Conservation (phyloP, 2,329 filamentous ascomycete species). For the Fusarium continuum region DNA sequence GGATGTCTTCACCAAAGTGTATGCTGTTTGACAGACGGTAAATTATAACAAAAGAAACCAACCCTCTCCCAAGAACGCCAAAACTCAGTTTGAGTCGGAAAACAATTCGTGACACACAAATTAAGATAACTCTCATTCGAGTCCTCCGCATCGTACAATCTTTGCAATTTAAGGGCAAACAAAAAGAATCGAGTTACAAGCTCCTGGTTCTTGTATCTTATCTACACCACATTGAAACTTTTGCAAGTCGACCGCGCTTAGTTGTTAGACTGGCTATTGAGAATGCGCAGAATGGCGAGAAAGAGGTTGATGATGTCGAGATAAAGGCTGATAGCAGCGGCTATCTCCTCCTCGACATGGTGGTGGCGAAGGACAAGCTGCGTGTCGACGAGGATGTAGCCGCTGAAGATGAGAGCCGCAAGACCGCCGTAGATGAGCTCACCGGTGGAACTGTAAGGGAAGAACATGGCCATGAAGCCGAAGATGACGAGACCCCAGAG, state of each 20-base stretch:
- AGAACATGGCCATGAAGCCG: constrained; percentile 90
- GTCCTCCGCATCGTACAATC: not conserved
- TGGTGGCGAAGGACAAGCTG: constrained; percentile 95
- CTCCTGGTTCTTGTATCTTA: not conserved
- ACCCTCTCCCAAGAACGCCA: constrained; percentile 16
- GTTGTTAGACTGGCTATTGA: constrained; percentile 97
- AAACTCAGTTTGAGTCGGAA: not conserved
- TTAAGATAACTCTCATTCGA: constrained; percentile 6
- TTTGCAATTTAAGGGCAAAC: not conserved
- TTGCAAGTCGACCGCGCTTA: constrained; percentile 49
- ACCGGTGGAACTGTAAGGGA: constrained; percentile 81
- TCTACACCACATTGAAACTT: not conserved
- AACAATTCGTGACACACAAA: not conserved
- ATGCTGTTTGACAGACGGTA: not conserved
- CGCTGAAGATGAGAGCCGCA: constrained; percentile 88
- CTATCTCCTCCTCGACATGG: constrained; percentile 98
- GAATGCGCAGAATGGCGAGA: constrained; percentile 90
- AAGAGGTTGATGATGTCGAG: constrained; percentile 98
- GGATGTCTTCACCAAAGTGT: not conserved
- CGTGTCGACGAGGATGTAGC: constrained; percentile 95
- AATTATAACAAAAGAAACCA: constrained; percentile 1
- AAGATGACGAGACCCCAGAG: constrained; percentile 93
- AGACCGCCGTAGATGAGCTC: constrained; percentile 88
- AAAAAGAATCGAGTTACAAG: not conserved
- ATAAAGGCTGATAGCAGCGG: constrained; percentile 92